phyloP scores from a whole-genome alignment of 2,329 filamentous ascomycete genomes.

The Cercospora sp. region DNA sequence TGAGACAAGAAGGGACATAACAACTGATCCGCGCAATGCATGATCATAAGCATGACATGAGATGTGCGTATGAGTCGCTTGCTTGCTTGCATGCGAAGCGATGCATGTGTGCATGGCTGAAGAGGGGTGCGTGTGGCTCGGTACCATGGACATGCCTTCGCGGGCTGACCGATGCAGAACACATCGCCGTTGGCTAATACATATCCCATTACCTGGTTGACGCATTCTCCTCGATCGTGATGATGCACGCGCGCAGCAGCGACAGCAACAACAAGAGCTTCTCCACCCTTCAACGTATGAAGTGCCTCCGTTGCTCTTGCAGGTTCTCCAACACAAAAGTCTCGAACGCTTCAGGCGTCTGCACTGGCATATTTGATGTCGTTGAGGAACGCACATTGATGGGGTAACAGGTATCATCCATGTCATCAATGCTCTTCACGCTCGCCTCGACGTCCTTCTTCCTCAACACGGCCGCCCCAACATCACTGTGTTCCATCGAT shows the following conservation, averaged over 20 bases:
- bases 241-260: not conserved
- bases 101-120: not conserved
- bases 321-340: constrained; percentile 14
- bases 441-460: not conserved
- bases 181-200: not conserved
- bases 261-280: not conserved
- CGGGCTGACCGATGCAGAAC: not conserved
- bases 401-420: constrained; percentile 1
- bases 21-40: not conserved
- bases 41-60: not conserved
- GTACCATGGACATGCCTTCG: not conserved
- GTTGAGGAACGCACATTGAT: not conserved
- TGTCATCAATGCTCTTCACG: not conserved
- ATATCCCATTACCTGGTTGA: not conserved
- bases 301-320: constrained; percentile 10
- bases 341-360: constrained; percentile 15
- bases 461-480: not conserved
- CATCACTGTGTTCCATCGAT: not conserved
- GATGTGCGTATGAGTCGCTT: not conserved
- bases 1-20: not conserved
- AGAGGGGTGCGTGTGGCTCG: not conserved
- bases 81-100: not conserved
- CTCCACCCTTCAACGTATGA: constrained; percentile 6
- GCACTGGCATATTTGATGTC: not conserved
- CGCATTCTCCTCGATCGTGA: not conserved